phyloP scores from a whole-genome alignment of 306 rosid genomes.

The Pterocarpus macrocarpus region DNA sequence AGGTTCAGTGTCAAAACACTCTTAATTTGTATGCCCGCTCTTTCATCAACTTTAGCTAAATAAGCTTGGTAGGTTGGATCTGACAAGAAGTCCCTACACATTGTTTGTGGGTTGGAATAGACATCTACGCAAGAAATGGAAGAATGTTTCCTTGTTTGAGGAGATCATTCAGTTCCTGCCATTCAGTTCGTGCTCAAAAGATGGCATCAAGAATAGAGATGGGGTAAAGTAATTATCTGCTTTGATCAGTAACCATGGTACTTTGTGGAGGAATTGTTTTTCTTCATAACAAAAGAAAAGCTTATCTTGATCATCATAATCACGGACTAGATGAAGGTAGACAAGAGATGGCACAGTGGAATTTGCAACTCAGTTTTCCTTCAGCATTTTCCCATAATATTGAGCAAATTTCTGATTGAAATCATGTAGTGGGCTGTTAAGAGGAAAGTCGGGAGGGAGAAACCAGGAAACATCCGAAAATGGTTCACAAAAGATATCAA shows the following conservation, averaged over 20 bases:
- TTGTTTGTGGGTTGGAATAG: constrained; percentile 74
- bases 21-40: constrained; percentile 78
- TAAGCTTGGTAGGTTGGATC: constrained; percentile 77
- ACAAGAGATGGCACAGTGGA: constrained; percentile 50
- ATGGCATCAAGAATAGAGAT: constrained; percentile 74
- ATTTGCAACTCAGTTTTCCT: constrained; percentile 45
- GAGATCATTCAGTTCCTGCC: constrained; percentile 60
- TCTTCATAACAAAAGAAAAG: constrained; percentile 83
- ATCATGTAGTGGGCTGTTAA: constrained; percentile 48
- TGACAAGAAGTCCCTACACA: constrained; percentile 74
- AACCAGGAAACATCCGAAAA: constrained; percentile 75
- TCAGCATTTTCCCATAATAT: constrained; percentile 74
- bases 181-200: constrained; percentile 74
- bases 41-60: constrained; percentile 70
- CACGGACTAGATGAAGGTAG: constrained; percentile 75
- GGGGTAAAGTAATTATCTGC: constrained; percentile 78
- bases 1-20: constrained; percentile 64
- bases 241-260: constrained; percentile 74
- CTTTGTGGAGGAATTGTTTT: constrained; percentile 58
- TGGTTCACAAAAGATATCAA: constrained; percentile 79
- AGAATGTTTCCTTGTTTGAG: constrained; percentile 70
- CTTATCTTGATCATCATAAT: constrained; percentile 75
- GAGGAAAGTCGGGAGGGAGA: constrained; percentile 70
- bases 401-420: constrained; percentile 59
- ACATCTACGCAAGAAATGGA: constrained; percentile 79